These are phyloP conservation scores for Euphorbia peplus DNA, from an alignment of 345 rosid species.

Conservation along the genomic window DNA sequence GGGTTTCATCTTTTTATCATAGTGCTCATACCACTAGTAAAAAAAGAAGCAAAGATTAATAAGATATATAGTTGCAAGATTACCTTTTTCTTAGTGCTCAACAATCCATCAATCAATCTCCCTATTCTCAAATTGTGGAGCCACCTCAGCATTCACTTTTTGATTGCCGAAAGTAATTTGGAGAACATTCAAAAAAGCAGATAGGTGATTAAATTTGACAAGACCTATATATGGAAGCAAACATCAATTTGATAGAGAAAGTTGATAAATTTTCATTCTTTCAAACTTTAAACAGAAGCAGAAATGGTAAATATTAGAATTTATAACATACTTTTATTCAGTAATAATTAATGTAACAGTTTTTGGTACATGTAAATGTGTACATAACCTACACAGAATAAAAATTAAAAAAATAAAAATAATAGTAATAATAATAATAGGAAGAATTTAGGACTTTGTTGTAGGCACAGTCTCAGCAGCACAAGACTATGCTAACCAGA, in stretches of 20 bases:
- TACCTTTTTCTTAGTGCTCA: slow-evolving; percentile 31
- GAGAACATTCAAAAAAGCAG: slow-evolving; percentile 11
- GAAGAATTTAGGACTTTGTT: not conserved
- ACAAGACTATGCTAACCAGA: slow-evolving; percentile 4
- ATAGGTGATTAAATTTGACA: slow-evolving; percentile 4
- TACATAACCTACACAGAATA: slow-evolving; percentile 8
- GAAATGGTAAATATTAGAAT: not conserved
- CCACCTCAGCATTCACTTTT: slow-evolving; percentile 19
- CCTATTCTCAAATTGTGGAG: too few species aligned
- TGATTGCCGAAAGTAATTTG: slow-evolving; percentile 22
- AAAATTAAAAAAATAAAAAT: not conserved
- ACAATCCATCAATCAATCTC: slow-evolving; percentile 19
- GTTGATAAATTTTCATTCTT: too few species aligned
- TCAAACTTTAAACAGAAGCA: not conserved
- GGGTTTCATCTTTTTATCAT: not conserved
- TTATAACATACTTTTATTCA: slow-evolving; percentile 4
- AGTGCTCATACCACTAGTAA: slow-evolving; percentile 30
- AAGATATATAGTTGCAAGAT: not conserved
- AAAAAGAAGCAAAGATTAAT: slow-evolving; percentile 6
- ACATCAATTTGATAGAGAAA: too few species aligned
- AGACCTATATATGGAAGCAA: too few species aligned
- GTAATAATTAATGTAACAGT: slow-evolving; percentile 11
- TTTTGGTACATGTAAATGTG: slow-evolving; percentile 18
- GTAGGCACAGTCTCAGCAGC: too few species aligned
- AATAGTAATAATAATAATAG: not conserved